Conservation (phyloP, 148 eudicot species). For the Spergularia marina region DNA sequence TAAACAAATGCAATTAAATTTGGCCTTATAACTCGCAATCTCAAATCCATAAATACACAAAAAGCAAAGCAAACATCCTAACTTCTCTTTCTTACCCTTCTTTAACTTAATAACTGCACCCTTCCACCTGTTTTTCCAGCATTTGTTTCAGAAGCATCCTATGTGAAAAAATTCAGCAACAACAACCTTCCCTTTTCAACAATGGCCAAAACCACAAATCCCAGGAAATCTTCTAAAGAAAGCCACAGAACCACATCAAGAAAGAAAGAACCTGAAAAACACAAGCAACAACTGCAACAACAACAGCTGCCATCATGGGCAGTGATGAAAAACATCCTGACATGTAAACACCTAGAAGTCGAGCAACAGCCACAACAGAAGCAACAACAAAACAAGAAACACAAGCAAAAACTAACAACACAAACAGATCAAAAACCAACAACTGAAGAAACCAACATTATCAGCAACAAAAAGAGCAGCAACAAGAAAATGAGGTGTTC, state of each 20-base stretch:
- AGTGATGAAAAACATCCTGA: conserved; percentile 63
- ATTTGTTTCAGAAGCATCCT: conserved; percentile 27
- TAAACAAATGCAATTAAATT: conserved; percentile 8
- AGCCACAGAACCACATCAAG: conserved; percentile 28
- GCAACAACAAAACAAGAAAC: conserved; percentile 28
- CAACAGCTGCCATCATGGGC: conserved; percentile 67
- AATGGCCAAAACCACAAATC: conserved; percentile 65
- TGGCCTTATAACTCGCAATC: conserved; percentile 7
- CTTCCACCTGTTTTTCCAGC: conserved; percentile 20
- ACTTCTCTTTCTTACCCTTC: not conserved
- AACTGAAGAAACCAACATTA: conserved; percentile 21
- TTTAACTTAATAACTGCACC: conserved; percentile 9
- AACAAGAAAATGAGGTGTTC: conserved; percentile 74
- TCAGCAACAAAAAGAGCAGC: conserved; percentile 38
- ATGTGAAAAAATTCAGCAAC: conserved; percentile 22
- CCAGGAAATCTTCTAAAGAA: conserved; percentile 44
- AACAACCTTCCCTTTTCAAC: not conserved
- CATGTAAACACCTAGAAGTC: conserved; percentile 73
- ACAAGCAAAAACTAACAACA: conserved; percentile 20
- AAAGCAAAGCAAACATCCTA: conserved; percentile 16
- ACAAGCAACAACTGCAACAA: conserved; percentile 11
- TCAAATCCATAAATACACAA: conserved; percentile 23
- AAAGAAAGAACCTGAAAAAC: conserved; percentile 7
- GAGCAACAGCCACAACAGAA: conserved; percentile 33
- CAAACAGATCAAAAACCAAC: conserved; percentile 11